Evolutionary conservation across 345 rosid genomes (phyloP), one percentile per base, ranked within the genome.

Genomic region (Carallia pectinifolia): DNA sequence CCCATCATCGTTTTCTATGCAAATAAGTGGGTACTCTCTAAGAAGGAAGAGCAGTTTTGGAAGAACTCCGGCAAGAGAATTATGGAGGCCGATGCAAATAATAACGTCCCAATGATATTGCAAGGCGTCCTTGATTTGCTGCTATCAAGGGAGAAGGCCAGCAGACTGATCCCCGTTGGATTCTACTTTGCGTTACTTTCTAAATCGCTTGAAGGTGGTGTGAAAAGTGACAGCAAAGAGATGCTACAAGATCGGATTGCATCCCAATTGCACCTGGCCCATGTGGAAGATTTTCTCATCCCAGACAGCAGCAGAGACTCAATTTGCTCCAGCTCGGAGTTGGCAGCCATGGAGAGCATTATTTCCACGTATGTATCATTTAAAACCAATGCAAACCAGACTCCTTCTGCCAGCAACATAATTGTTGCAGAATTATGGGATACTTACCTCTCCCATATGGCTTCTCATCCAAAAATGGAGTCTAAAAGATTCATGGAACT

Each of bases 361-460:
- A 81, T 91, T 67, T 83, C 88, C 31, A 67, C 71, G 9, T 81
- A 85, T 61, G 81, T 79, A 59, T 75, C 83, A 27, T 70, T 67
- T 68, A 79, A 72, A 71, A 65, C 66, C 67, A 79, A 84, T 13
- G 36, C 71, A 4, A 71, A 75, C 60, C 76, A 69, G 65, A 67
- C 83, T 71, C 81, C 85, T 69, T 76, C 86, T 40, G 34, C 48
- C 9, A 77, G 75, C 38, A 85, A 82, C 84, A 61, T 81, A 3
- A 76, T 68, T 37, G 85, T 89, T 59, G 88, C 85, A 38, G 87
- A 82, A 61, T 64, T 86, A 58, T 89, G 97, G 97, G 92, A 91
- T 65, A 50, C 72, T 17, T 91, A 80, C 75, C 83, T 91, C 13
- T 66, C 78, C 58, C 79, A 53, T n/a, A 61, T 82, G 33, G 87